Evolutionary conservation across 768 basidiomycete genomes (phyloP), one percentile per base, ranked within the genome.

Genomic region (Psilocybe cyanescens): DNA sequence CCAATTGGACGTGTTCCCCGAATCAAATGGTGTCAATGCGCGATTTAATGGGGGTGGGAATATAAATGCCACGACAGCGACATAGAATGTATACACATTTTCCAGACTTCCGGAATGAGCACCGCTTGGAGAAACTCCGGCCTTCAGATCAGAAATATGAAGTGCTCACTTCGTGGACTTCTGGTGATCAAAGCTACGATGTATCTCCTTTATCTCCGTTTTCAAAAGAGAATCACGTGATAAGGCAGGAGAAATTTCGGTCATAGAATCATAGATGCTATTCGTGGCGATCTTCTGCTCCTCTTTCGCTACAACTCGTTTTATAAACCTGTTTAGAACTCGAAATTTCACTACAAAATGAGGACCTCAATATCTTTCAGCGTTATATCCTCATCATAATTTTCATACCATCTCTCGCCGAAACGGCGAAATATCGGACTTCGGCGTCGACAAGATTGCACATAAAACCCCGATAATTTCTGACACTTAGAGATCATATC

Each of bases 361-460:
- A 12, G 35, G 48, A 8, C 31, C 33, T 17, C 19, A 45, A 29
- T 16, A 37, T 35, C 19, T 28, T 7, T 17, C 17, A 37, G 19
- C 37, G 46, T 19, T 35, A 29, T 9, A 11, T 6, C 35, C 16
- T 39, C 54, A 31, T 41, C 44, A 19, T n/a, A 37, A 29, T 44
- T 57, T 57, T 62, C 30, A 48, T 57, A 9, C 29, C 58, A 51
- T 29, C 47, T 29, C 63, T 53, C 55, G 57, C 67, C 58, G 63
- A 60, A 52, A 57, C 66, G 66, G 68, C 47, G 67, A 66, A 67
- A 65, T 65, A 58, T 69, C 68, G 67, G 70, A 61, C 41, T 64
- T 64, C 51, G 19, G 41, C 41, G 41, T 51, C 12, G 8, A 47
- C 44, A 24, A 39, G 45, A 29, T 60, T 48, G 51, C 63, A 65